Conservation (phyloP, 257 asterid genomes). For the Ophiorrhiza pumila region DNA sequence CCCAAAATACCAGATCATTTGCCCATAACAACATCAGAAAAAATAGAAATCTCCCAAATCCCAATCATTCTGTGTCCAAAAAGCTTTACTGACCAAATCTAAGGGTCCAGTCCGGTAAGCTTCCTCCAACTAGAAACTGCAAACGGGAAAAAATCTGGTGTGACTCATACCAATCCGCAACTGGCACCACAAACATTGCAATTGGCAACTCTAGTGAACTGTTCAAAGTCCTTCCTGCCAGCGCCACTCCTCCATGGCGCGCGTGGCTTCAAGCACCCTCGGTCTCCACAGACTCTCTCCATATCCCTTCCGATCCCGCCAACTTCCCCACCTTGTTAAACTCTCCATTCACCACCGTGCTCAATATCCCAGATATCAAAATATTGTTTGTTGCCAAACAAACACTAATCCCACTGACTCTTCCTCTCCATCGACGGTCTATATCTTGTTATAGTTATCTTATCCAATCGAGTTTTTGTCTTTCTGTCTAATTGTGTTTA, state of each 20-base stretch:
- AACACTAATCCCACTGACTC: conserved; percentile 25
- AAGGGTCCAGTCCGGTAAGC: not conserved
- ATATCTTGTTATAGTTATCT: not conserved
- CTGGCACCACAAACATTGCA: conserved; percentile 3
- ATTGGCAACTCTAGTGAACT: not conserved
- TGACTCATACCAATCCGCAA: not conserved
- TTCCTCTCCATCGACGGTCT: conserved; percentile 18
- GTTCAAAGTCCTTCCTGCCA: not conserved
- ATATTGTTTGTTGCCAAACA: conserved; percentile 39
- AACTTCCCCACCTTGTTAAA: conserved; percentile 22
- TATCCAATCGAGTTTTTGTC: not conserved
- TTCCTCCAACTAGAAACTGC: not conserved
- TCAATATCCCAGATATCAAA: conserved; percentile 26
- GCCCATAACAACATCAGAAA: too few relatives aligned
- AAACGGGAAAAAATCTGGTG: not conserved
- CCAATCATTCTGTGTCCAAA: too few relatives aligned
- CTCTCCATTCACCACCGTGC: conserved; percentile 30
- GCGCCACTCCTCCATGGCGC: conserved; percentile 76
- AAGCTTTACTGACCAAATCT: not conserved
- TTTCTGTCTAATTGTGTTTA: not conserved
- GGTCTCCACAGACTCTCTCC: conserved; percentile 36
- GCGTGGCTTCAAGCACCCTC: conserved; percentile 53
- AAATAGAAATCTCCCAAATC: too few relatives aligned
- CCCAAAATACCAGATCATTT: too few relatives aligned
- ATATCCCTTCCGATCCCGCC: conserved; percentile 24